A percentile compares a stretch with the other conserved stretches of the same genome.
These are phyloP conservation scores for Lecanoromycetidae sp. DNA, from an alignment of 2,329 filamentous ascomycete genomes.

Conservation along the genomic window DNA sequence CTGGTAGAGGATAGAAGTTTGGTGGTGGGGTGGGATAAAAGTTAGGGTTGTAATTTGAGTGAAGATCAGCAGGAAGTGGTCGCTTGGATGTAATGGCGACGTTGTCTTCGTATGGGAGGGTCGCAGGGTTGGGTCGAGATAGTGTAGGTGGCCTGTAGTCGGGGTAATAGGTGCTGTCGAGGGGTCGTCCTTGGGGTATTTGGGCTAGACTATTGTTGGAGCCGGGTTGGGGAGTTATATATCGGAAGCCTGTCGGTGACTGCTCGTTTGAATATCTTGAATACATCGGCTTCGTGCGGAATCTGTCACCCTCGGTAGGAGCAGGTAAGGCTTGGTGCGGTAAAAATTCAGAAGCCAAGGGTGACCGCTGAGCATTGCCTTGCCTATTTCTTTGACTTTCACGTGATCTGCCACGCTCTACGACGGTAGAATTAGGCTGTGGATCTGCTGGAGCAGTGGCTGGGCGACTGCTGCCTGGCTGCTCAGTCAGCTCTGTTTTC, in stretches of 20 bases:
- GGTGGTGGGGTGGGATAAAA: slow-evolving; percentile 21
- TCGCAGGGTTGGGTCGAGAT: slow-evolving; percentile 15
- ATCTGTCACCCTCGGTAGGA: neutral
- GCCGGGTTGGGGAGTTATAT: slow-evolving; percentile 2
- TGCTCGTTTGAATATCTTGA: neutral
- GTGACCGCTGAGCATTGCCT: slow-evolving; percentile 23
- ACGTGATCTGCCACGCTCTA: slow-evolving; percentile 23
- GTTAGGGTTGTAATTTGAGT: slow-evolving; percentile 23
- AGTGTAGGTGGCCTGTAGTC: slow-evolving; percentile 21
- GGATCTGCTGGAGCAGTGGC: slow-evolving; percentile 16
- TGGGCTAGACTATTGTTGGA: slow-evolving; percentile 8
- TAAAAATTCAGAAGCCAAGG: slow-evolving; percentile 23
- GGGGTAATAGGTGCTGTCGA: slow-evolving; percentile 21
- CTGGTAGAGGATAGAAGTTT: neutral
- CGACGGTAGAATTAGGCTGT: slow-evolving; percentile 8
- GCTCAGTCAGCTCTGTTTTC: slow-evolving; percentile 15
- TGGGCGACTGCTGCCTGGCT: slow-evolving; percentile 4
- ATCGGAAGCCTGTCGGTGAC: slow-evolving; percentile 2
- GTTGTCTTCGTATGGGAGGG: slow-evolving; percentile 27
- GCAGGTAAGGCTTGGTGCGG: neutral
- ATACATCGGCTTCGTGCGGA: neutral
- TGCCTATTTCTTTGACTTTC: slow-evolving; percentile 23
- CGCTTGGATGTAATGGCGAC: slow-evolving; percentile 24
- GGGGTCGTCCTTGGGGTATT: slow-evolving; percentile 17
- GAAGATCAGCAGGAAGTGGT: slow-evolving; percentile 17